A percentile compares a stretch with the other conserved stretches of the same genome.
Conservation (phyloP, 2,329 filamentous ascomycete species). For the Curvularia sp. region DNA sequence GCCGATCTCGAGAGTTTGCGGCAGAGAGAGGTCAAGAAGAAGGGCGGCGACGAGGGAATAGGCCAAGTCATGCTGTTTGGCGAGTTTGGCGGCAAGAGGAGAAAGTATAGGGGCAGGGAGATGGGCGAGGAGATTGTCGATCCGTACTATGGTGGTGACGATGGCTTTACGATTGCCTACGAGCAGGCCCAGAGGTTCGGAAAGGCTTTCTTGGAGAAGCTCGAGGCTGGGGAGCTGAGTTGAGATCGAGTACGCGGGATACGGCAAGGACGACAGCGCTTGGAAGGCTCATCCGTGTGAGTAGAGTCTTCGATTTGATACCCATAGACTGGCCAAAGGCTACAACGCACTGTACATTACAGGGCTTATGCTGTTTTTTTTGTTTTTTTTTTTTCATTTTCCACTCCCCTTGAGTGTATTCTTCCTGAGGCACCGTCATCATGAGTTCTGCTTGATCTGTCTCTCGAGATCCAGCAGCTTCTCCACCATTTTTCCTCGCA, state of each 20-base stretch:
- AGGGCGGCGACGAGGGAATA: constrained; percentile 47
- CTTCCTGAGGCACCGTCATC: background rate
- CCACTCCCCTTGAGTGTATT: constrained; percentile 6
- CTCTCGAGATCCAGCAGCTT: constrained; percentile 30
- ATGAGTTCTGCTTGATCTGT: constrained; percentile 30
- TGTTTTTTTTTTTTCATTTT: background rate
- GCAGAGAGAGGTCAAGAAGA: constrained; percentile 57
- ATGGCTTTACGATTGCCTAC: constrained; percentile 63
- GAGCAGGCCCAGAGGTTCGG: constrained; percentile 82
- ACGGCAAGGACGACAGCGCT: background rate
- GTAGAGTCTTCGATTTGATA: constrained; percentile 26
- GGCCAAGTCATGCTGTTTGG: constrained; percentile 81
- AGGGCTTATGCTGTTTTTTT: background rate
- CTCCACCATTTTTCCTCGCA: constrained; percentile 34
- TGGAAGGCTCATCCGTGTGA: constrained; percentile 1
- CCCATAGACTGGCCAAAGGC: constrained; percentile 22
- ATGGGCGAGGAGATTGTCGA: constrained; percentile 60
- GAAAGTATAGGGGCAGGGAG: constrained; percentile 18
- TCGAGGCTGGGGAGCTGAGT: constrained; percentile 50
- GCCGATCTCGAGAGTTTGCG: constrained; percentile 70
- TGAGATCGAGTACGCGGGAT: constrained; percentile 8
- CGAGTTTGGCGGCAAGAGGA: constrained; percentile 69
- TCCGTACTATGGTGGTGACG: constrained; percentile 76
- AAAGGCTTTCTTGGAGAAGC: constrained; percentile 74
- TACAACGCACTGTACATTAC: constrained; percentile 7